Evolutionary conservation across 2,329 filamentous ascomycete genomes (phyloP).

Genomic region (Alternaria triticimaculans): DNA sequence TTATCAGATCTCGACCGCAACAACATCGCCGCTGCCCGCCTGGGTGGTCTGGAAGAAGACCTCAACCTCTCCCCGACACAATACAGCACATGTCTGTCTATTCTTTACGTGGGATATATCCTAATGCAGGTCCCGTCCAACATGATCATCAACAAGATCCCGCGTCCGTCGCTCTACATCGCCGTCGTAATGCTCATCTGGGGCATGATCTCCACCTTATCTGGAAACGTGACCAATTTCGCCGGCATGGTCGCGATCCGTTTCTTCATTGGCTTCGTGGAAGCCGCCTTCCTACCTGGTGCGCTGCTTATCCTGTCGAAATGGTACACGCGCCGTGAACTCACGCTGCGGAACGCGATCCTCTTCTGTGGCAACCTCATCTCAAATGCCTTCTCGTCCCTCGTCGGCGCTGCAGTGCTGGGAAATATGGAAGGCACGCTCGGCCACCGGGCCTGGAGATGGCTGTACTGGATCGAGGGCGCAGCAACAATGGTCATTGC

Average conservation of each 20-base stretch:
- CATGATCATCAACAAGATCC: constrained; percentile 52
- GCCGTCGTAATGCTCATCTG: constrained; percentile 47
- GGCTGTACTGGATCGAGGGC: constrained; percentile 51
- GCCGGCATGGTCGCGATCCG: constrained; percentile 48
- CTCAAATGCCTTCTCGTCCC: constrained; percentile 54
- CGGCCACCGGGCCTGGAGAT: constrained; percentile 50
- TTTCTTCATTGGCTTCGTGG: constrained; percentile 49
- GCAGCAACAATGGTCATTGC: constrained; percentile 44
- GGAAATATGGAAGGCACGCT: constrained; percentile 45
- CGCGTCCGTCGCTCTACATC: constrained; percentile 46
- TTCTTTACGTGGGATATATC: constrained; percentile 32
- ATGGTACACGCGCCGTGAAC: constrained; percentile 68
- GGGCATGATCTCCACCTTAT: constrained; percentile 49
- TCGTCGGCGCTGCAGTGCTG: constrained; percentile 53
- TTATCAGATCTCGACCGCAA: constrained; percentile 28
- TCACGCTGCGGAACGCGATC: constrained; percentile 49
- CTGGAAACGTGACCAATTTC: constrained; percentile 42
- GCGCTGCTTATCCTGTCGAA: constrained; percentile 68
- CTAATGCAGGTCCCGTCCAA: constrained; percentile 50
- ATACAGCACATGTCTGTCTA: constrained; percentile 44
- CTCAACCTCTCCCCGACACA: constrained; percentile 38
- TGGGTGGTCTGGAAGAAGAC: constrained; percentile 43
- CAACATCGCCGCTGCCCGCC: constrained; percentile 45
- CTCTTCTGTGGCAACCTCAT: constrained; percentile 53
- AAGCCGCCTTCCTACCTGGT: constrained; percentile 64